These are phyloP conservation scores for Oryza australiensis DNA, from an alignment of 176 grass and related monocot genomes.

Conservation along the genomic window DNA sequence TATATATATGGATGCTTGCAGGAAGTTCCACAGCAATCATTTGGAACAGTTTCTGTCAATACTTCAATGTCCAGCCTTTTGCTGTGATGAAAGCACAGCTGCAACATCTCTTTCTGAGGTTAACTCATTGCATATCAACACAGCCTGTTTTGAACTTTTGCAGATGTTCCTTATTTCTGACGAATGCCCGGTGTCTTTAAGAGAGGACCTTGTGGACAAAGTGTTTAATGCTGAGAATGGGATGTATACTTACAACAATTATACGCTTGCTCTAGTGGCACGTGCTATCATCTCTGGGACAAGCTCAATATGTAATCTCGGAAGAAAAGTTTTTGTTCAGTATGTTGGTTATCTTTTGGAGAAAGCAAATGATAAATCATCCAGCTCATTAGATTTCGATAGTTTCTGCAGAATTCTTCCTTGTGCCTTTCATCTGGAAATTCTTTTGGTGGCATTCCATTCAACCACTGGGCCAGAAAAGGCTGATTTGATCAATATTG, in stretches of 20 bases:
- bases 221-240: constrained; percentile 80
- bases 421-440: constrained; percentile 87
- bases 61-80: constrained; percentile 53
- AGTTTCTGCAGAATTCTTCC: constrained; percentile 66
- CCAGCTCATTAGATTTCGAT: constrained; percentile 42
- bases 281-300: constrained; percentile 56
- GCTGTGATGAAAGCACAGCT: constrained; percentile 57
- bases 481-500: constrained; percentile 48
- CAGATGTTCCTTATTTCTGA: constrained; percentile 61
- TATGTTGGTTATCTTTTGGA: constrained; percentile 61
- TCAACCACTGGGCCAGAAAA: constrained; percentile 64
- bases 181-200: constrained; percentile 60
- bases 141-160: constrained; percentile 78
- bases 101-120: constrained; percentile 23
- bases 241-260: constrained; percentile 71
- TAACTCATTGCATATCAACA: constrained; percentile 48
- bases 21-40: constrained; percentile 61
- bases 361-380: constrained; percentile 59
- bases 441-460: constrained; percentile 88
- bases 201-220: constrained; percentile 72
- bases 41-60: constrained; percentile 79
- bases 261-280: constrained; percentile 72
- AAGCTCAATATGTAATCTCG: constrained; percentile 61
- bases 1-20: constrained; percentile 70
- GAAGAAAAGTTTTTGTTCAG: constrained; percentile 61